Base-by-base conservation (phyloP, 208 protist species). In the Spongospora subterranea region DNA sequence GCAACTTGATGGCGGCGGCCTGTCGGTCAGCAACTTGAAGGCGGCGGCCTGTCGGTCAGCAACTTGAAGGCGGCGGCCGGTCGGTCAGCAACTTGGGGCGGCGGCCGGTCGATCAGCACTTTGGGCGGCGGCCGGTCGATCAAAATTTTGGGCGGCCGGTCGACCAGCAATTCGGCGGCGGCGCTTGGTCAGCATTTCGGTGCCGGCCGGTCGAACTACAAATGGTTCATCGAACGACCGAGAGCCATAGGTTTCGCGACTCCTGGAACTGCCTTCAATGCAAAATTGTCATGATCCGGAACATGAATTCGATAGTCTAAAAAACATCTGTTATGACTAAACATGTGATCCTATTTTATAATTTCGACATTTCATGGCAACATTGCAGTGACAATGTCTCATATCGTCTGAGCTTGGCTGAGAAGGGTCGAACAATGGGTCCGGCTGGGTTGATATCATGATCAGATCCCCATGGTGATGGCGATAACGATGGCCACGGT, bases 401-500 rank as follows among this genome's bases (percentile, higher is more conserved):
- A n/a, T 40, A 82, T n/a, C 71, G 6, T n/a, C 71, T 82, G 11
- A 82, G 17, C 6, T 82, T 6, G 13, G 71, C 35, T 20, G 71
- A 35, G 71, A 82, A 82, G 17, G 71, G 71, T 13, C 71, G 71
- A 20, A 40, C 17, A n/a, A 82, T n/a, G 13, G 71, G 17, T 43
- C 6, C 71, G 6, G 40, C 17, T 43, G 17, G 71, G 29, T 65
- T n/a, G 17, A 82, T n/a, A 43, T 82, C 71, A n/a, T 6, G 17
- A 45, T 82, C 71, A 13, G 17, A 40, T n/a, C 71, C 71, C 71
- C 71, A 82, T 35, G 71, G 71, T 6, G n/a, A n/a, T n/a, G n/a
- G n/a, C n/a, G n/a, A n/a, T n/a, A n/a, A n/a, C n/a, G n/a, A n/a
- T n/a, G n/a, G n/a, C n/a, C n/a, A n/a, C n/a, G n/a, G n/a, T n/a